Percentiles rank a stretch among this genome's conserved stretches.
Evolutionary conservation across 2,329 filamentous ascomycete species (phyloP).

Genomic region (Chaetomiaceae sp.): DNA sequence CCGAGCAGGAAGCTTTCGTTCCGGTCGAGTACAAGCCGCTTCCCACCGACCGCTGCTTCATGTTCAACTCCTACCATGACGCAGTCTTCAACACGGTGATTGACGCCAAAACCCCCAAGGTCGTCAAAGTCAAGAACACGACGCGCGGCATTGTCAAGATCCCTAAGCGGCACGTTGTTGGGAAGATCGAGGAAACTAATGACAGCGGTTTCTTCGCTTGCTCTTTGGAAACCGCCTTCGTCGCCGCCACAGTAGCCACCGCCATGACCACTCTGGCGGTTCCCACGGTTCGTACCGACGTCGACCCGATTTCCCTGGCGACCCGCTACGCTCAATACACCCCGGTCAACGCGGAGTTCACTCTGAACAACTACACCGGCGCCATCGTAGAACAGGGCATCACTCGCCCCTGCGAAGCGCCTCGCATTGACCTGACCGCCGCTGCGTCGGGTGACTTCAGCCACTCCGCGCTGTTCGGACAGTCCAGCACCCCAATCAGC

Average conservation of each 20-base stretch:
- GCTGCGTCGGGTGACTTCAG: too few relatives aligned
- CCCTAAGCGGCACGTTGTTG: neutral
- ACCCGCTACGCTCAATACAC: neutral
- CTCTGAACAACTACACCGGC: neutral
- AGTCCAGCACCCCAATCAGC: neutral
- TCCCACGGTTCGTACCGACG: neutral
- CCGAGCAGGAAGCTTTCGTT: neutral
- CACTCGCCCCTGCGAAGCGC: neutral
- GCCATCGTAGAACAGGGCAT: neutral
- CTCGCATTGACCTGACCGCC: neutral
- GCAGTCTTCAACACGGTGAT: neutral
- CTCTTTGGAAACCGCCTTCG: neutral
- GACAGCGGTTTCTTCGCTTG: neutral
- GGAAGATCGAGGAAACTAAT: neutral
- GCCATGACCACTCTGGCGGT: neutral
- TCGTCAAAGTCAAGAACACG: neutral
- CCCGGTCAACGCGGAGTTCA: neutral
- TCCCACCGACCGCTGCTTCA: neutral
- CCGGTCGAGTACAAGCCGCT: neutral
- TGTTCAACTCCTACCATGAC: neutral
- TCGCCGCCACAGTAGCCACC: neutral
- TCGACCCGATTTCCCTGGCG: neutral
- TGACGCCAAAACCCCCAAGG: neutral
- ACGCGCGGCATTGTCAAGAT: neutral
- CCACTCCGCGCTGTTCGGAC: neutral